A percentile compares a stretch with the other conserved stretches of the same genome.
Conservation (phyloP, 805 yeast genomes). For the Candida peoriensis region DNA sequence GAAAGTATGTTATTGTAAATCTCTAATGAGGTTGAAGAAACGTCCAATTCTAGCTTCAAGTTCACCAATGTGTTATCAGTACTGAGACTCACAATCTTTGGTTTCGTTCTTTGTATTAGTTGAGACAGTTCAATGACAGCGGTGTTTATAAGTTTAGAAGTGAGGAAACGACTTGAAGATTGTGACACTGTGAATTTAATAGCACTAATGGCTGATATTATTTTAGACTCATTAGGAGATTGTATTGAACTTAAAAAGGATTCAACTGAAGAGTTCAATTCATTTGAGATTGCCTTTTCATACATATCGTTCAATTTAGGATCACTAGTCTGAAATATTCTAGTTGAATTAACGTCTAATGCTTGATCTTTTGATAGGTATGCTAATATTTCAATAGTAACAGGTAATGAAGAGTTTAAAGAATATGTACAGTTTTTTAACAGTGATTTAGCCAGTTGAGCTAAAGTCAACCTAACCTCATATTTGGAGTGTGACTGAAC, state of each 20-base stretch:
- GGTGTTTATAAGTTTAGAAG: slow-evolving; percentile 13
- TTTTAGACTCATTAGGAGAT: slow-evolving; percentile 22
- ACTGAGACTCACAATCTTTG: slow-evolving; percentile 4
- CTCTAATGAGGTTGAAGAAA: slow-evolving; percentile 8
- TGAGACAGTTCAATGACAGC: slow-evolving; percentile 20
- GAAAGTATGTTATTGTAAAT: slow-evolving; percentile 21
- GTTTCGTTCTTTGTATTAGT: slow-evolving; percentile 12
- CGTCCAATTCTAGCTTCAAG: slow-evolving; percentile 5
- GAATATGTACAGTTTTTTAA: slow-evolving; percentile 30
- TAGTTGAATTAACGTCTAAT: slow-evolving; percentile 8
- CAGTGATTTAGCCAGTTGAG: slow-evolving; percentile 27
- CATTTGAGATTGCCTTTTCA: slow-evolving; percentile 11
- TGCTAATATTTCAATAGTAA: slow-evolving; percentile 31
- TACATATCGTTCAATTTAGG: slow-evolving; percentile 8
- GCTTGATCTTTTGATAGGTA: slow-evolving; percentile 17
- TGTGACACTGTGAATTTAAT: slow-evolving; percentile 14
- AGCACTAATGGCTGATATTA: slow-evolving; percentile 15
- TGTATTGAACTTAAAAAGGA: slow-evolving; percentile 17
- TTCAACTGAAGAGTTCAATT: slow-evolving; percentile 15
- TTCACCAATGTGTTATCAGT: slow-evolving; percentile 16
- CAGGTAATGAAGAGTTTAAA: slow-evolving; percentile 31
- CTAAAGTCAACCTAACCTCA: slow-evolving; percentile 30
- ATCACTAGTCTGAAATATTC: slow-evolving; percentile 9
- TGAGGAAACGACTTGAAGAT: slow-evolving; percentile 7
- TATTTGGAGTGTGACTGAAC: slow-evolving; percentile 24